Base-by-base conservation (phyloP, 169 alveolate species). In the Babesia bovis region DNA sequence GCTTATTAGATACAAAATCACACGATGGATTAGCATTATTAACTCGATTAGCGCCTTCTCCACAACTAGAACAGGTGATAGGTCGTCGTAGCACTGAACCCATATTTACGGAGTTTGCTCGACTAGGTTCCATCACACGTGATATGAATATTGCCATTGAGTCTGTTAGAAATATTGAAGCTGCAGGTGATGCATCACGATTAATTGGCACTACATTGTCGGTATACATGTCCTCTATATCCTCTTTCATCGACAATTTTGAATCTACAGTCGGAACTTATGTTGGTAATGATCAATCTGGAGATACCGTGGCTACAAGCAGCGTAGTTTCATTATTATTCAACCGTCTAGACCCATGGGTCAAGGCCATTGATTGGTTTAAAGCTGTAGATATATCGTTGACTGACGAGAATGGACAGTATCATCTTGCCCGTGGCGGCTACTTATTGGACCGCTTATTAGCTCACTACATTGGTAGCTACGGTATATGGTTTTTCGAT, bases 321-420 rank as follows among this genome's bases (percentile, higher is more conserved):
- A 63, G 73, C 60, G 73, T 63, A 35, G 42, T 28, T 60, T 45
- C 61, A 26, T 32, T 63, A 36, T 44, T 30, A 15, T 28, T 63
- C n/a, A 25, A 25, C 6, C 60, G 61, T 2, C 17, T 63, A 17
- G 25, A 32, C 19, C 73, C 52, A 1, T 63, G 73, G 73, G 3
- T 49, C n/a, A 5, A 28, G 35, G 73, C 35, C 4, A 17, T 63
- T 28, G n/a, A 10, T 26, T 63, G 73, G 73, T 63, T 45, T 13
- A 49, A 19, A 0, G 28, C 9, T 13, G 5, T 58, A 9, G 28
- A 30, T n/a, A 10, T 4, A 17, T 58, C 7, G 32, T 33, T 7
- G n/a, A 19, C 50, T 10, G 57, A 33, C 13, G 4, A 28, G 15
- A 4, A 21, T 7, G 65, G 9, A 12, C 44, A 28, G 10, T 32